Base-by-base conservation (phyloP, 140 eudicot species). In the Flaveria floridana region DNA sequence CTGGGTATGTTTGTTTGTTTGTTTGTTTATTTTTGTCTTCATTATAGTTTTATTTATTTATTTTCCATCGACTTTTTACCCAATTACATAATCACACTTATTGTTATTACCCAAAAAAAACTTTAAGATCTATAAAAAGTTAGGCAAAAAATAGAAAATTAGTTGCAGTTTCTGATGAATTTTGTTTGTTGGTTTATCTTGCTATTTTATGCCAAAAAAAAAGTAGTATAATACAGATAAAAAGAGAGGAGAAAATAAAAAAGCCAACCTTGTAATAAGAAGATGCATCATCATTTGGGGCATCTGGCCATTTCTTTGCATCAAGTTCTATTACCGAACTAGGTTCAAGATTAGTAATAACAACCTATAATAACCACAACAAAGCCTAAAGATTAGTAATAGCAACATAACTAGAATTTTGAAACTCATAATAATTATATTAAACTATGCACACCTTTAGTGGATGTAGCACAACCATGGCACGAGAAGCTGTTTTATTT, bases 231-330 rank as follows among this genome's bases (percentile, higher is more conserved):
- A 34, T 8, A 37, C 26, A 5, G 6, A 6, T 16, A 1, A 34
- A 34, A 34, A 34, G 7, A 6, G 0, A 15, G 16, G 7, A 19
- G 6, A 55, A 7, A 2, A 1, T 19, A 2, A 25, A 34, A 6
- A 66, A 41, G 11, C 66, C 68, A 58, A 95, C 99, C 96, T 95
- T 95, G 77, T 91, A 95, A 69, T 77, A 78, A 11, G 96, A 92
- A 44, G 97, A 85, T 14, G 91, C 68, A 19, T 91, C 96, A 69
- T 91, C 92, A 9, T 81, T 75, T 64, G 87, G 97, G 34, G 99
- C 92, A 80, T 95, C 97, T 3, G 97, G 99, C 99, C 99, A 95
- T 83, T 81, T 95, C 86, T 95, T 95, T 51, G 99, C 99, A 87
- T 91, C 95, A 81, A 88, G 92, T 73, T 95, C 86, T 74, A 80